Evolutionary conservation across 495 filamentous ascomycete genomes (phyloP).

Genomic region (Penicillium pulvis): DNA sequence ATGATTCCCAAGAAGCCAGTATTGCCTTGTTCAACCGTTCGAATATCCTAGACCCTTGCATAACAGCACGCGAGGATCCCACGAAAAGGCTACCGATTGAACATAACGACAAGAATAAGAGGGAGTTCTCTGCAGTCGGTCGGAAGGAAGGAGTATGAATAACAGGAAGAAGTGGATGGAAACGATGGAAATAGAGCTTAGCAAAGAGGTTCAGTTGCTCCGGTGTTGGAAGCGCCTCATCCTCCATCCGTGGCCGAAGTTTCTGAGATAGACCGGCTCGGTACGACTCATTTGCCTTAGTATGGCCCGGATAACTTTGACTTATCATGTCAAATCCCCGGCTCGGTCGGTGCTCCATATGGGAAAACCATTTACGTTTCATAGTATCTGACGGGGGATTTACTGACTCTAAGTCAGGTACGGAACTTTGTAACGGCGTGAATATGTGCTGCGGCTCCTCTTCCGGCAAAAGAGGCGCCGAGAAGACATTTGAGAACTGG

Average conservation of each 20-base stretch:
- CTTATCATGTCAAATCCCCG: conserved; percentile 1
- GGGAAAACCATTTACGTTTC: conserved; percentile 25
- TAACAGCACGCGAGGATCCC: conserved; percentile 28
- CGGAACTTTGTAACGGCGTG: conserved; percentile 9
- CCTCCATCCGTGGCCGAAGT: conserved; percentile 26
- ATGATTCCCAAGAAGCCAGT: conserved; percentile 35
- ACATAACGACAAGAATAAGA: conserved; percentile 36
- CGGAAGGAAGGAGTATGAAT: conserved; percentile 34
- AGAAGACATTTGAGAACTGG: conserved; percentile 15
- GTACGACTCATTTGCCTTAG: conserved; percentile 28
- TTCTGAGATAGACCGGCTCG: conserved; percentile 29
- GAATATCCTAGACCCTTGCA: conserved; percentile 33
- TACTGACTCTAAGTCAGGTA: conserved; percentile 1
- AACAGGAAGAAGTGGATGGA: conserved; percentile 32
- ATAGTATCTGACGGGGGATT: conserved; percentile 12
- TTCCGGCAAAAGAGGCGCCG: neutral
- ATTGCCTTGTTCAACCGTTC: conserved; percentile 40
- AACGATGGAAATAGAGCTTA: conserved; percentile 34
- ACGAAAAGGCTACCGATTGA: conserved; percentile 40
- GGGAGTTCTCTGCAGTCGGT: conserved; percentile 30
- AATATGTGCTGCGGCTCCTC: neutral
- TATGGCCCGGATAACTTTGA: conserved; percentile 10
- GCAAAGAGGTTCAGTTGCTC: conserved; percentile 34
- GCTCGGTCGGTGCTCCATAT: conserved; percentile 7
- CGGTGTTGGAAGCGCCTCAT: conserved; percentile 28